phyloP scores from a whole-genome alignment of 306 rosid genomes.

The Pueraria montana region DNA sequence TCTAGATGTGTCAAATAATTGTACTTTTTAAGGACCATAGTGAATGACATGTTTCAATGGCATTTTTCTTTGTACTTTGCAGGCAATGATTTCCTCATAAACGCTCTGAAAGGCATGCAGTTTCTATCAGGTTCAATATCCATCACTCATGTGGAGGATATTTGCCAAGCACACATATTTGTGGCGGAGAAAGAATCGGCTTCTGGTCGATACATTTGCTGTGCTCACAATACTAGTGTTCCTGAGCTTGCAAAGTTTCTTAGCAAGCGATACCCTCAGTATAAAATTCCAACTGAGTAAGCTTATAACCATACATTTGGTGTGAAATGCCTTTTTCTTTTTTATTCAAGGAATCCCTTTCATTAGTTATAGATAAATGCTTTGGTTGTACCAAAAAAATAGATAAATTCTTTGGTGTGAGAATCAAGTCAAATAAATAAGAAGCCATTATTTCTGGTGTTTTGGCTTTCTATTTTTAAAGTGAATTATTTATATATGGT shows the following conservation, averaged over 20 bases:
- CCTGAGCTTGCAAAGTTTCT: conserved; percentile 85
- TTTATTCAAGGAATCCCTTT: neutral
- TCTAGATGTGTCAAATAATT: neutral
- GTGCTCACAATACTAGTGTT: conserved; percentile 69
- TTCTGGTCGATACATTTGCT: conserved; percentile 76
- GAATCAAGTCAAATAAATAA: too few relatives aligned
- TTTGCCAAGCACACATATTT: conserved; percentile 76
- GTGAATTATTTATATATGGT: too few relatives aligned
- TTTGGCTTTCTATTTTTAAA: too few relatives aligned
- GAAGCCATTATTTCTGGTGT: too few relatives aligned
- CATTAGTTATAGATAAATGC: neutral
- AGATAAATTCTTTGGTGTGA: neutral
- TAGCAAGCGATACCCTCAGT: conserved; percentile 66
- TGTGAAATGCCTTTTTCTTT: neutral
- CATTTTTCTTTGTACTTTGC: conserved; percentile 35
- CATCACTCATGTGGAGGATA: conserved; percentile 79
- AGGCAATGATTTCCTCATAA: conserved; percentile 76
- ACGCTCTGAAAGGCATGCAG: conserved; percentile 77
- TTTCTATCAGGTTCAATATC: conserved; percentile 75
- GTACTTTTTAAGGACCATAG: neutral
- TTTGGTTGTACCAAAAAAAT: neutral
- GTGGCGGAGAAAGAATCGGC: conserved; percentile 88
- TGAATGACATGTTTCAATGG: conserved; percentile 23
- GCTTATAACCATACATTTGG: conserved; percentile 44
- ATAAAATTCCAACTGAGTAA: conserved; percentile 76